Evolutionary conservation across 1,139 yeast species (phyloP).

Genomic region (Yamadazyma friedrichii): DNA sequence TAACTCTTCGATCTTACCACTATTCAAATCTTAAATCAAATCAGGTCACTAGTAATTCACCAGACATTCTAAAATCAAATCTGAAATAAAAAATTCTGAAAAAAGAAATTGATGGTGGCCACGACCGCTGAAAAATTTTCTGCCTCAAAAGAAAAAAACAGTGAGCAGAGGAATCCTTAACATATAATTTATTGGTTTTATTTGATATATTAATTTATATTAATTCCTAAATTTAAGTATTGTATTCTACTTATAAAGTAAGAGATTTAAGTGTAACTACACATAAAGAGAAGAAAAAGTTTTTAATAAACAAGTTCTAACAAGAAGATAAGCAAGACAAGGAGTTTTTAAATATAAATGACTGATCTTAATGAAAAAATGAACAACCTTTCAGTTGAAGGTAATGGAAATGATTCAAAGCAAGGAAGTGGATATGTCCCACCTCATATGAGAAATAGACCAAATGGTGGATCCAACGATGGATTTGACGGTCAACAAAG

Average conservation of each 20-base stretch:
- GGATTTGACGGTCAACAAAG: constrained; percentile 8
- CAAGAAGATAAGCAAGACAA: neutral
- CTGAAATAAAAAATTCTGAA: too few relatives aligned
- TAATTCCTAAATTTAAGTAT: neutral
- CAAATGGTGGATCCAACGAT: constrained; percentile 8
- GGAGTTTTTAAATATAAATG: constrained; percentile 19
- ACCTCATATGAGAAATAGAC: constrained; percentile 58
- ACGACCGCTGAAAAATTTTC: constrained; percentile 6
- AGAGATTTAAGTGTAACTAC: too few relatives aligned
- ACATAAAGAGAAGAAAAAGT: too few relatives aligned
- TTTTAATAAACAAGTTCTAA: neutral
- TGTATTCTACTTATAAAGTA: too few relatives aligned
- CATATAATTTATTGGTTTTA: too few relatives aligned
- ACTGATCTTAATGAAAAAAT: constrained; percentile 44
- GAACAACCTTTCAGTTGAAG: constrained; percentile 42
- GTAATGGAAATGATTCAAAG: constrained; percentile 13
- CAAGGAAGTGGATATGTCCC: constrained; percentile 54
- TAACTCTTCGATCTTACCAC: too few relatives aligned
- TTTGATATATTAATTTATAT: constrained; percentile 1
- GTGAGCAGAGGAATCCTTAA: too few relatives aligned
- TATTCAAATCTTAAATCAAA: too few relatives aligned
- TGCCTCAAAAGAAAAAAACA: neutral
- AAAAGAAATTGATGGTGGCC: neutral
- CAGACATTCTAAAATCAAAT: too few relatives aligned
- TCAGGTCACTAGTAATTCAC: too few relatives aligned